Evolutionary conservation across 2,329 filamentous ascomycete species (phyloP), one percentile per base, ranked within the genome.

Genomic region (Sporothrix globosa): DNA sequence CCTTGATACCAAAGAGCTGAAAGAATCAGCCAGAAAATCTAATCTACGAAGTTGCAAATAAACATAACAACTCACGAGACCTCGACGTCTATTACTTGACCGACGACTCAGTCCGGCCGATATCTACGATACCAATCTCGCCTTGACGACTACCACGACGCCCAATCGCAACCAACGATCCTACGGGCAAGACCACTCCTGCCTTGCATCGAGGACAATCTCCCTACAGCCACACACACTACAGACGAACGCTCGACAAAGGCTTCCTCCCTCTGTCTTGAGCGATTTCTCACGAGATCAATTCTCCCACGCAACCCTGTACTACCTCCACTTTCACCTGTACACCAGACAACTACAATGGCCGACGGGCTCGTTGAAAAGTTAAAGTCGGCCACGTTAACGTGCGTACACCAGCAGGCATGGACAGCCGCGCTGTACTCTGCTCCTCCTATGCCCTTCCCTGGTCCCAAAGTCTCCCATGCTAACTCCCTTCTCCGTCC

Each of bases 321-420:
- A n/a, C 48, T 39, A 27, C n/a, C 21, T 41, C 54, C 30, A n/a
- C n/a, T n/a, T 41, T 27, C 63, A 44, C 17, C 56, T 30, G 66
- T 41, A 70, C 69, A 73, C 48, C 41, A 70, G 69, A 73, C 41
- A 72, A 4, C 61, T 72, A 76, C 74, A 78, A 84, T 84, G 83
- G 78, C 82, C 72, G 82, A 83, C 74, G 76, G 75, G 73, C 79
- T 84, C 75, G 83, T 85, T 76, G 85, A 84, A 75, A 83, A 88
- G 80, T 82, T 90, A 76, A 85, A 76, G 73, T 72, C 85, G 74
- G 81, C 83, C 68, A 85, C 84, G 46, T 83, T 84, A 76, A 75
- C 77, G 82, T 77, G 71, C 72, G 74, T 76, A 76, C 56, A 7
- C 39, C 19, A 24, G 34, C 39, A 19, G 52, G 10, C 30, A 41